These are phyloP conservation scores for Emergomyces orientalis DNA, from an alignment of 2,329 filamentous ascomycete genomes.

Conservation along the genomic window DNA sequence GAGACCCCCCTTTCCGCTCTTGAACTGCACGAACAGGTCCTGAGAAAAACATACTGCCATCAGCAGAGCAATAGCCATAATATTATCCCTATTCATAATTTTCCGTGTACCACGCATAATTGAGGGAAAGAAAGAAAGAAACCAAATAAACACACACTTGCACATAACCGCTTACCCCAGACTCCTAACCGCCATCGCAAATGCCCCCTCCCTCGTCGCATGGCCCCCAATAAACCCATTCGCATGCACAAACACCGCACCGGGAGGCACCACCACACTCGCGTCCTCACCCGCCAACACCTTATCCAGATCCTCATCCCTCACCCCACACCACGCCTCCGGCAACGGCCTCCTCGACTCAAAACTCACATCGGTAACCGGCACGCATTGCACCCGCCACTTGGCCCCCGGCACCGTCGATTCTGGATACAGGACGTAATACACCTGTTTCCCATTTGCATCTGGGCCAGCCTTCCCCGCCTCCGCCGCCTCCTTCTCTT, in stretches of 20 bases:
- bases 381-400: slow-evolving; percentile 93
- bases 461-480: neutral
- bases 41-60: neutral
- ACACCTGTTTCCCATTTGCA: slow-evolving; percentile 46
- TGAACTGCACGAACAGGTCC: neutral
- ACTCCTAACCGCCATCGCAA: slow-evolving; percentile 61
- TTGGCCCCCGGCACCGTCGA: slow-evolving; percentile 63
- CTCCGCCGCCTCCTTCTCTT: slow-evolving; percentile 45
- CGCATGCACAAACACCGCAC: slow-evolving; percentile 87
- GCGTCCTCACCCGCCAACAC: slow-evolving; percentile 34
- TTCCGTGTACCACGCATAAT: neutral
- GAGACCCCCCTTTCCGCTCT: neutral
- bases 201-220: slow-evolving; percentile 77
- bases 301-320: slow-evolving; percentile 74
- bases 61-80: neutral
- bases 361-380: slow-evolving; percentile 74
- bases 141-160: neutral
- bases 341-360: slow-evolving; percentile 85
- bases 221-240: slow-evolving; percentile 95
- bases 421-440: slow-evolving; percentile 90
- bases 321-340: slow-evolving; percentile 81
- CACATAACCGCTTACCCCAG: slow-evolving; percentile 21
- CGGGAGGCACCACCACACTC: slow-evolving; percentile 31
- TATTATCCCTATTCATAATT: neutral
- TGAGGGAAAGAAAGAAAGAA: neutral